Evolutionary conservation across 768 basidiomycete genomes (phyloP).

Genomic region (Lactarius hatsudake): DNA sequence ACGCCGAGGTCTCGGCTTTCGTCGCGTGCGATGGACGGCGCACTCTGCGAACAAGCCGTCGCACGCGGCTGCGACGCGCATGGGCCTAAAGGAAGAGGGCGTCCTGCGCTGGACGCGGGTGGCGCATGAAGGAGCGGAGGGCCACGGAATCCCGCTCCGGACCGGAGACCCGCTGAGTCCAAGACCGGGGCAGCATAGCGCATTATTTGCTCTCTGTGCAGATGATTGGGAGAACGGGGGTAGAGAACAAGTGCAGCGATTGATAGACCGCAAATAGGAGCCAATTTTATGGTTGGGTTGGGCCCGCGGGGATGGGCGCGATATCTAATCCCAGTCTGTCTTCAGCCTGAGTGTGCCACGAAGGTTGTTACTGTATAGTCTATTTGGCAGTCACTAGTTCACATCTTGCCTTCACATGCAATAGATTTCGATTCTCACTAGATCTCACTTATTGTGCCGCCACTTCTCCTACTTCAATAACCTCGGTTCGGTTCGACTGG

Average conservation of each 20-base stretch:
- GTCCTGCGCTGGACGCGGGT: constrained; percentile 40
- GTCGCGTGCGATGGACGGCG: constrained; percentile 47
- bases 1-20: constrained; percentile 39
- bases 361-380: no score
- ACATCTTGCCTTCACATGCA: no score
- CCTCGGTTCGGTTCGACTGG: no score
- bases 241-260: constrained; percentile 36
- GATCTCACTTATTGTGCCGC: no score
- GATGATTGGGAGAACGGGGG: constrained; percentile 56
- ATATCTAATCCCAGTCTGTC: no score
- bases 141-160: constrained; percentile 20
- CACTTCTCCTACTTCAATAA: no score
- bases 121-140: constrained; percentile 23
- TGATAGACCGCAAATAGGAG: constrained; percentile 31
- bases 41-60: constrained; percentile 39
- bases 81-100: constrained; percentile 49
- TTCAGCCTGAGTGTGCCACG: no score
- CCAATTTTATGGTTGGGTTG: no score
- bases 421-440: no score
- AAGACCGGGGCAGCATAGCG: constrained; percentile 45
- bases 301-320: no score
- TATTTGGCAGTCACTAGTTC: no score
- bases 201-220: constrained; percentile 52
- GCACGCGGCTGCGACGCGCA: constrained; percentile 39
- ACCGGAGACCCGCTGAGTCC: constrained; percentile 32